Evolutionary conservation across 2,329 filamentous ascomycete species (phyloP).

Genomic region (Endothia cerciana): DNA sequence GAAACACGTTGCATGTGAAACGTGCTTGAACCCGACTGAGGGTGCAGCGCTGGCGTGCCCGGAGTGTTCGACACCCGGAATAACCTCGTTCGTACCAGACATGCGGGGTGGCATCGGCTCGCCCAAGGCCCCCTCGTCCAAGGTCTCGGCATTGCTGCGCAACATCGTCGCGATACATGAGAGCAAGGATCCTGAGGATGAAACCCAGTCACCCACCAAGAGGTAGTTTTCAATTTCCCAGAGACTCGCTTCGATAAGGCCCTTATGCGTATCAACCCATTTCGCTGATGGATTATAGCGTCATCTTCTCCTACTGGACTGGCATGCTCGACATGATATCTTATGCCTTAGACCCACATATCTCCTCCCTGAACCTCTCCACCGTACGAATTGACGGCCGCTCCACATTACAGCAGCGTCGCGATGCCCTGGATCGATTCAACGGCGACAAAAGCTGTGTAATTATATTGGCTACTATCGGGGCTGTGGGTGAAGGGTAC

Average conservation of each 20-base stretch:
- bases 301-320: constrained; percentile 26
- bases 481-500: constrained; percentile 23
- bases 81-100: background rate
- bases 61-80: background rate
- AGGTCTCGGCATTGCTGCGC: constrained; percentile 28
- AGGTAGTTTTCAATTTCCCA: constrained; percentile 22
- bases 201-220: constrained; percentile 17
- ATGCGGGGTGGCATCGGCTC: background rate
- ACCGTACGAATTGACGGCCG: constrained; percentile 20
- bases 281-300: constrained; percentile 9
- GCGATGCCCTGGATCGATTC: constrained; percentile 17
- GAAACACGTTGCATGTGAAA: constrained; percentile 11
- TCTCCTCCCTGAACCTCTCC: constrained; percentile 9
- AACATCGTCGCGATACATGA: constrained; percentile 18
- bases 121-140: constrained; percentile 21
- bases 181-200: background rate
- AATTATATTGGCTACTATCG: constrained; percentile 21
- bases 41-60: background rate
- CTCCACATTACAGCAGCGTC: constrained; percentile 19
- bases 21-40: constrained; percentile 3
- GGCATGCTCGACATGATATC: constrained; percentile 25
- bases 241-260: background rate
- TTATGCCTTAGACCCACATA: constrained; percentile 7
- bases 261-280: background rate
- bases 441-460: constrained; percentile 20